A percentile compares a stretch with the other conserved stretches of the same genome.
Evolutionary conservation across 2,329 filamentous ascomycete species (phyloP).

Genomic region (Amylocarpus encephaloides): DNA sequence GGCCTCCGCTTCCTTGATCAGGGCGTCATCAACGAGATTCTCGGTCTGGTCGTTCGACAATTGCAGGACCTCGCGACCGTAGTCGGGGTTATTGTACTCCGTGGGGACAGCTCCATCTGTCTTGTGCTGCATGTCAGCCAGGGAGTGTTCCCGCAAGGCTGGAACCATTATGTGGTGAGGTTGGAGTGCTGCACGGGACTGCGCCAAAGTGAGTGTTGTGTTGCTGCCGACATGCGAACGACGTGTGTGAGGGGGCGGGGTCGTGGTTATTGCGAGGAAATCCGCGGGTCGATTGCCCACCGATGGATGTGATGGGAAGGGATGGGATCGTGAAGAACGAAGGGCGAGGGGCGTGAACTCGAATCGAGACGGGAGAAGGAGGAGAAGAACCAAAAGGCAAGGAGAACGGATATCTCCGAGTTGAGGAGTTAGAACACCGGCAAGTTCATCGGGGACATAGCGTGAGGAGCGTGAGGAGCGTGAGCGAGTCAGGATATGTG

Average conservation of each 20-base stretch:
- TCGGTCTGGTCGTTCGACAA: slow-evolving; percentile 24
- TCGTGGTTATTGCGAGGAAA: neutral
- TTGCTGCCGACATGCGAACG: slow-evolving; percentile 11
- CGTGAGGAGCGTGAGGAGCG: too few species aligned
- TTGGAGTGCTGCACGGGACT: too few species aligned
- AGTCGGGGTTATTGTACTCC: slow-evolving; percentile 27
- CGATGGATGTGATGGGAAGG: too few species aligned
- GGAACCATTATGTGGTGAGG: slow-evolving; percentile 15
- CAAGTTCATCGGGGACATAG: too few species aligned
- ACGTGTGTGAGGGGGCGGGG: neutral
- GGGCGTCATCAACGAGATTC: slow-evolving; percentile 18
- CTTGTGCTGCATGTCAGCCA: slow-evolving; percentile 17
- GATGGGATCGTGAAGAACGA: too few species aligned
- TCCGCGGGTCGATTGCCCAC: neutral
- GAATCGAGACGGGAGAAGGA: too few species aligned
- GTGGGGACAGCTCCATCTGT: slow-evolving; percentile 7
- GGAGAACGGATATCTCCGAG: too few species aligned
- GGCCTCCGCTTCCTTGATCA: slow-evolving; percentile 24
- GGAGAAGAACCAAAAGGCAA: too few species aligned
- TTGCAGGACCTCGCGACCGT: slow-evolving; percentile 27
- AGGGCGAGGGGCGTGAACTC: too few species aligned
- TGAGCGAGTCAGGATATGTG: too few species aligned
- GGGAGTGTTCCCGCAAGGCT: slow-evolving; percentile 16
- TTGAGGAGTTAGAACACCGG: too few species aligned
- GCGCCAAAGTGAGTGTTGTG: slow-evolving; percentile 3